A percentile compares a stretch with the other conserved stretches of the same genome.
Conservation (phyloP, 2,329 filamentous ascomycete species). For the Colletotrichum camelliae region DNA sequence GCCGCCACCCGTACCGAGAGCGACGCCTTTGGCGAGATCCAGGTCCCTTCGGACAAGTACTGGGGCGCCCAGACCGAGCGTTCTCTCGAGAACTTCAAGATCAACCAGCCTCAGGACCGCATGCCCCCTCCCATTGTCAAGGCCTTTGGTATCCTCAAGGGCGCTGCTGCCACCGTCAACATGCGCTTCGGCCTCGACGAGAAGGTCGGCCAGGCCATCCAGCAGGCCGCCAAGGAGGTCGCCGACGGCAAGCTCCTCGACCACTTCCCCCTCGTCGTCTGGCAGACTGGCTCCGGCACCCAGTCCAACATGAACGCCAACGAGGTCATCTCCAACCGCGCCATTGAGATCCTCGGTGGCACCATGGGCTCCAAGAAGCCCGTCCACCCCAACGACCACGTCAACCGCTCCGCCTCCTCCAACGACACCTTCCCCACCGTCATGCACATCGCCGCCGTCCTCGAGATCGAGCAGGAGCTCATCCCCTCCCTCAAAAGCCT, state of each 20-base stretch:
- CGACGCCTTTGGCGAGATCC: constrained; percentile 97
- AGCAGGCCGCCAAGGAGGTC: constrained; percentile 93
- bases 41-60: constrained; percentile 92
- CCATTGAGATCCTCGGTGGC: constrained; percentile 96
- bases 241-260: constrained; percentile 92
- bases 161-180: constrained; percentile 93
- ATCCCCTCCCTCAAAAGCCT: constrained; percentile 84
- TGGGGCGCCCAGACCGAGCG: constrained; percentile 98
- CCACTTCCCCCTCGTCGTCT: constrained; percentile 98
- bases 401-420: constrained; percentile 98
- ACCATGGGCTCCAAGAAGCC: constrained; percentile 97
- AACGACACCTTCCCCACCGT: constrained; percentile 99
- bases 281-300: constrained; percentile 98
- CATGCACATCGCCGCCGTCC: constrained; percentile 98
- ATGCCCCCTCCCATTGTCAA: constrained; percentile 93
- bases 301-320: constrained; percentile 99
- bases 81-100: constrained; percentile 96
- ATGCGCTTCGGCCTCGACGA: constrained; percentile 81
- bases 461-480: constrained; percentile 87
- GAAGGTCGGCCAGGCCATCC: constrained; percentile 90
- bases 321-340: constrained; percentile 99
- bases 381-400: constrained; percentile 98
- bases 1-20: constrained; percentile 78
- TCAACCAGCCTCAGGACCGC: constrained; percentile 98
- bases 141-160: constrained; percentile 97